phyloP scores from a whole-genome alignment of 2,329 filamentous ascomycete genomes.

The Colletotrichum somersetense region DNA sequence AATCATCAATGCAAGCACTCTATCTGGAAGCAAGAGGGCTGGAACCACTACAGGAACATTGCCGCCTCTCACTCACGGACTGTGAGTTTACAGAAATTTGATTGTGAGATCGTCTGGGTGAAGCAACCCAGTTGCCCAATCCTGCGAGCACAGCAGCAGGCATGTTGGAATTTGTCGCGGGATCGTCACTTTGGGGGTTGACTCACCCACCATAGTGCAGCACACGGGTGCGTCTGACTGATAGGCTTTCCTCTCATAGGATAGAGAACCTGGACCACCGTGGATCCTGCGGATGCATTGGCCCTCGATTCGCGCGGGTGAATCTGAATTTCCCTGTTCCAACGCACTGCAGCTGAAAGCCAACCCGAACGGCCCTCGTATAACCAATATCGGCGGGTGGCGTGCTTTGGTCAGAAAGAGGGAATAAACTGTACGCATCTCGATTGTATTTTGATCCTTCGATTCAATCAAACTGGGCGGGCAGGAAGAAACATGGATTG shows the following conservation, averaged over 20 bases:
- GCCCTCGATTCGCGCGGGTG: constrained; percentile 12
- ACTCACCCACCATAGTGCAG: background rate
- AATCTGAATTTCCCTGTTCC: background rate
- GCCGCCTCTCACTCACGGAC: constrained; percentile 9
- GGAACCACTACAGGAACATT: background rate
- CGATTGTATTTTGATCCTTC: background rate
- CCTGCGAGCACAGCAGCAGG: constrained; percentile 25
- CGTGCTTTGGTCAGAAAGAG: constrained; percentile 1
- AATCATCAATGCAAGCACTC: background rate
- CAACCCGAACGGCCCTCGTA: background rate
- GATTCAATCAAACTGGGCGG: background rate
- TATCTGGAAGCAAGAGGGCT: background rate
- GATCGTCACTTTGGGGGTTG: constrained; percentile 20
- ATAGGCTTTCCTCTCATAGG: background rate
- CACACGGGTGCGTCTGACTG: constrained; percentile 1
- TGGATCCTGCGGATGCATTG: constrained; percentile 11
- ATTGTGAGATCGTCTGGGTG: constrained; percentile 16
- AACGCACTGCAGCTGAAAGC: background rate
- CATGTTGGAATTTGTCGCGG: constrained; percentile 24
- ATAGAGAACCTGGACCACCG: background rate
- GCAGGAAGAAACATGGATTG: background rate
- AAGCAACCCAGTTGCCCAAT: constrained; percentile 14
- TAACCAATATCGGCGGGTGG: constrained; percentile 4
- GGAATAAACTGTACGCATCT: background rate
- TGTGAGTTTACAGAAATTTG: constrained; percentile 25